Conservation (phyloP, 805 yeast species). For the Pichia scutulata region DNA sequence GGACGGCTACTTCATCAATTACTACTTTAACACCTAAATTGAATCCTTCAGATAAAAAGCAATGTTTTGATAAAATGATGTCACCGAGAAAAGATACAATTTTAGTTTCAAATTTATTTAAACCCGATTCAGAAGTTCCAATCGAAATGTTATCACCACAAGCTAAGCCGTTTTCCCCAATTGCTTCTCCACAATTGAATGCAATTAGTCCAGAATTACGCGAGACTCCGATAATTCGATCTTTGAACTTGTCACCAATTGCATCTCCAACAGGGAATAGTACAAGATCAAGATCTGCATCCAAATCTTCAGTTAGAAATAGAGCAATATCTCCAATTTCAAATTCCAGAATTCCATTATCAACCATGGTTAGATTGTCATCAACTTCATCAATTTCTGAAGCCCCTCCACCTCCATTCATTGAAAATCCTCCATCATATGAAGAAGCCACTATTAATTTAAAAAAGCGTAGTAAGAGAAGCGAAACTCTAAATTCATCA, state of each 20-base stretch:
- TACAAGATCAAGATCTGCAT: slow-evolving; percentile 45
- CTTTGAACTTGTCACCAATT: slow-evolving; percentile 12
- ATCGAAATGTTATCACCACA: slow-evolving; percentile 52
- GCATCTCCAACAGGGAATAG: slow-evolving; percentile 28
- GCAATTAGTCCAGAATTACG: slow-evolving; percentile 25
- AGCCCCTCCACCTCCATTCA: slow-evolving; percentile 25
- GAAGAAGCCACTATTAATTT: slow-evolving; percentile 17
- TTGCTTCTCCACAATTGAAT: slow-evolving; percentile 25
- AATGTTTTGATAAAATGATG: slow-evolving; percentile 21
- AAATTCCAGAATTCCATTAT: not conserved
- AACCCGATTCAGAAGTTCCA: slow-evolving; percentile 40
- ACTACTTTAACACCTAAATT: slow-evolving; percentile 4
- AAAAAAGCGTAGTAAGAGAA: not conserved
- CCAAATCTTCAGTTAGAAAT: slow-evolving; percentile 20
- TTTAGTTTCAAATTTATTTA: slow-evolving; percentile 42
- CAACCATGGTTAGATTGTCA: not conserved
- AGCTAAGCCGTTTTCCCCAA: slow-evolving; percentile 53
- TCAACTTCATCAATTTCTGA: slow-evolving; percentile 34
- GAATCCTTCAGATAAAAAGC: slow-evolving; percentile 1
- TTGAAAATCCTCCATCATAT: slow-evolving; percentile 26
- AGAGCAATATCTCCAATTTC: slow-evolving; percentile 2
- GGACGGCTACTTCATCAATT: not conserved
- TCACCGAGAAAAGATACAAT: slow-evolving; percentile 20
- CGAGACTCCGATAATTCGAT: slow-evolving; percentile 11
- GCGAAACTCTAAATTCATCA: slow-evolving; percentile 5